Evolutionary conservation across 129 eudicot species (phyloP), one percentile per base, ranked within the genome.

Genomic region (Flaveria brownii): DNA sequence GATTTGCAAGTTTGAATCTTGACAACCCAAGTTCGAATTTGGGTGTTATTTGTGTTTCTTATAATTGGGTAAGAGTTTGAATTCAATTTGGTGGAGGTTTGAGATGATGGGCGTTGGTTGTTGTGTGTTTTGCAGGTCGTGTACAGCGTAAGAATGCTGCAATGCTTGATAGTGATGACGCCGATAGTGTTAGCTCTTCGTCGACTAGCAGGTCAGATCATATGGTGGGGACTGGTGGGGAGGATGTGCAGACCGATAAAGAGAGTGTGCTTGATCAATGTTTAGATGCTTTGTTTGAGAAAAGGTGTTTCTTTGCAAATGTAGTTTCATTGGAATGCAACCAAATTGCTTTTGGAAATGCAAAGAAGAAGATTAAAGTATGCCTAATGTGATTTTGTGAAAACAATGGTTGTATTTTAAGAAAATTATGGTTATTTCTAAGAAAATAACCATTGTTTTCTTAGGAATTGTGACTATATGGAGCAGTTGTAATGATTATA

Each of bases 121-220:
- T 22, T 3, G 63, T 65, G 23, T 50, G 39, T 18, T 73, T 42
- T 85, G 14, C 51, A 94, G 98, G 88, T 72, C 87, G 84, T 84
- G 81, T 86, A 50, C 85, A 81, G 52, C 86, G 91, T 71, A 94
- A 84, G 88, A 89, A 79, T 83, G 91, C 91, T 59, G 91, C 92
- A 16, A 87, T 89, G 93, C 75, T 91, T 71, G 98, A 94, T 81
- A 84, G 80, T 62, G 92, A 89, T 55, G 97, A 94, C 47, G 86
- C 93, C 2, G 97, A 82, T 81, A 94, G 98, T 76, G 47, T 88
- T 65, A 86, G 97, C 80, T 94, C 98, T 20, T 69, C 96, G 16
- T 88, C 98, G 3, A 82, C 96, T 25, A 11, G 76, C 25, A 63
- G 46, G 63, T 82, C 95, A 0, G 97, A 88, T 47, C 75, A 73